phyloP scores from a whole-genome alignment of 1,284 basidiomycete genomes.

The Cerioporus squamosus region DNA sequence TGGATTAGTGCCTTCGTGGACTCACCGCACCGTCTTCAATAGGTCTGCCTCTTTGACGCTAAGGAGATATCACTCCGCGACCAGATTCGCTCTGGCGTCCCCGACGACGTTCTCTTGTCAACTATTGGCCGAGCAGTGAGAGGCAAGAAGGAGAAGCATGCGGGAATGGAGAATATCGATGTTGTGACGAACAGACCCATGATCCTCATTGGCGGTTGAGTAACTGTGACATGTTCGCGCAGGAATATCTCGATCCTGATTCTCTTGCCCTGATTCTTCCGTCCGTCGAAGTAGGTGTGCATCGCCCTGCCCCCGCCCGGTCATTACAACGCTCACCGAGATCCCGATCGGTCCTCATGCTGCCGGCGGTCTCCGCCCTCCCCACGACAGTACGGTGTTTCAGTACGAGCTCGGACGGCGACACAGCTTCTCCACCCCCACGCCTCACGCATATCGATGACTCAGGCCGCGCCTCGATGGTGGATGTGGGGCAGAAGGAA shows the following conservation, averaged over 20 bases:
- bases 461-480: conserved; percentile 76
- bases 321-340: conserved; percentile 20
- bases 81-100: conserved; percentile 64
- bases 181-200: conserved; percentile 81
- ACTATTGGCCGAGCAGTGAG: conserved; percentile 71
- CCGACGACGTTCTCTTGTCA: conserved; percentile 66
- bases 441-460: conserved; percentile 74
- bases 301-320: conserved; percentile 18
- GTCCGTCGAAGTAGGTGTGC: conserved; percentile 17
- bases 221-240: conserved; percentile 32
- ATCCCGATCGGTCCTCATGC: conserved; percentile 6
- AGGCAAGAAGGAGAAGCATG: conserved; percentile 85
- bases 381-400: conserved; percentile 20
- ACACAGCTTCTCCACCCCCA: conserved; percentile 17
- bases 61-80: conserved; percentile 85
- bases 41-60: conserved; percentile 89
- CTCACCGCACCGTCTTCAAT: not conserved
- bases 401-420: conserved; percentile 19
- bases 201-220: conserved; percentile 91
- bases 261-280: conserved; percentile 20
- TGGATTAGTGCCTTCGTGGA: not conserved
- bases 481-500: conserved; percentile 73
- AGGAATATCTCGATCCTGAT: conserved; percentile 28
- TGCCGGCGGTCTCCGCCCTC: conserved; percentile 10
- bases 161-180: conserved; percentile 82